A percentile compares a stretch with the other conserved stretches of the same genome.
Conservation (phyloP, 148 eudicot genomes). For the Simmondsia chinensis region DNA sequence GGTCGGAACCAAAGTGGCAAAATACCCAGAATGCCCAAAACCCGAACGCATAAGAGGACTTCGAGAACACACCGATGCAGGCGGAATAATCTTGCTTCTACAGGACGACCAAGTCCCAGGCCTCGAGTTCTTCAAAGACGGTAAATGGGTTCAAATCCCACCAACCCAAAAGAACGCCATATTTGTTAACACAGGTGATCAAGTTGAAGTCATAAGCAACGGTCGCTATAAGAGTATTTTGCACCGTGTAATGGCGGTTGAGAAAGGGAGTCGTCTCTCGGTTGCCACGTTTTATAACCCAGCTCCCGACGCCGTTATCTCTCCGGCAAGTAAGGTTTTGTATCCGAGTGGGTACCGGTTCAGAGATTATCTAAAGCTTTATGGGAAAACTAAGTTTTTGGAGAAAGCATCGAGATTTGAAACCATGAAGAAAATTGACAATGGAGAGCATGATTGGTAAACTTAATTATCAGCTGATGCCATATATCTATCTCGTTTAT, state of each 20-base stretch:
- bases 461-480: not conserved
- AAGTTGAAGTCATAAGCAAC: constrained; percentile 62
- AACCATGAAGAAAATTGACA: constrained; percentile 37
- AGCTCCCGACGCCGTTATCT: constrained; percentile 54
- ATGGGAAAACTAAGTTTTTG: constrained; percentile 51
- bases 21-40: constrained; percentile 66
- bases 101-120: constrained; percentile 88
- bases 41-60: constrained; percentile 72
- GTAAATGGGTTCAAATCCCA: constrained; percentile 65
- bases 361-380: constrained; percentile 58
- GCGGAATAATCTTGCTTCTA: constrained; percentile 76
- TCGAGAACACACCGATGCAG: constrained; percentile 87
- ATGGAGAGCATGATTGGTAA: constrained; percentile 4
- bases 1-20: constrained; percentile 79
- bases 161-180: constrained; percentile 68
- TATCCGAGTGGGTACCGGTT: constrained; percentile 43
- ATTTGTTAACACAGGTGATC: constrained; percentile 77
- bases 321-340: constrained; percentile 41
- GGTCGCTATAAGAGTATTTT: constrained; percentile 61
- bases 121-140: constrained; percentile 70
- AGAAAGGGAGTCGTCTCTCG: constrained; percentile 61
- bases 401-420: constrained; percentile 62
- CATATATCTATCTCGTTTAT: too few relatives aligned
- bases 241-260: constrained; percentile 65
- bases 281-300: constrained; percentile 91